phyloP scores from a whole-genome alignment of 768 basidiomycete species.

The Mycena vitilis region DNA sequence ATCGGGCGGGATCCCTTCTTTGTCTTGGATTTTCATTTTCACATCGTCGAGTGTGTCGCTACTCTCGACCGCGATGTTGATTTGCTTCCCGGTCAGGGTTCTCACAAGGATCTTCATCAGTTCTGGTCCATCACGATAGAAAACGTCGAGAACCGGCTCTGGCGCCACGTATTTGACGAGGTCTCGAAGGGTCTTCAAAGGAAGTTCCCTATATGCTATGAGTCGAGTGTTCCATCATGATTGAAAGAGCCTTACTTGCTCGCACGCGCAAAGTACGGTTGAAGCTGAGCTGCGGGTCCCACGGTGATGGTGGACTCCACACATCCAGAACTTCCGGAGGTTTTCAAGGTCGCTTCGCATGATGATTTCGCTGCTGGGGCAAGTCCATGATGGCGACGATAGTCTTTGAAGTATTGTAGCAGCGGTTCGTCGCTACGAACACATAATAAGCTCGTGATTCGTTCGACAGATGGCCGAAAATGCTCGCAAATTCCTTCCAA shows the following conservation, averaged over 20 bases:
- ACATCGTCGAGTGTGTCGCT: background rate
- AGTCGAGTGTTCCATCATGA: background rate
- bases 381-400: conserved; percentile 10
- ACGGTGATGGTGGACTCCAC: background rate
- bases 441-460: background rate
- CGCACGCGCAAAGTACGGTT: conserved; percentile 6
- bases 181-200: background rate
- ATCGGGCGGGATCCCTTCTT: too few relatives aligned
- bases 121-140: background rate
- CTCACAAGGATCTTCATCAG: background rate
- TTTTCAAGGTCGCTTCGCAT: background rate
- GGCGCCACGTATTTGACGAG: background rate
- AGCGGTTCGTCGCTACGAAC: background rate
- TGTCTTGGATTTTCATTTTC: background rate
- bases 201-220: background rate
- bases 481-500: background rate
- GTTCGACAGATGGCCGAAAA: background rate
- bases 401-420: conserved; percentile 9
- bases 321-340: background rate
- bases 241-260: background rate
- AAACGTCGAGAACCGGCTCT: background rate
- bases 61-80: background rate
- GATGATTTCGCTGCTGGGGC: background rate
- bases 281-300: conserved; percentile 5
- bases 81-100: background rate